Conservation (phyloP, 2,329 filamentous ascomycete species). For the Diatrype stigma region DNA sequence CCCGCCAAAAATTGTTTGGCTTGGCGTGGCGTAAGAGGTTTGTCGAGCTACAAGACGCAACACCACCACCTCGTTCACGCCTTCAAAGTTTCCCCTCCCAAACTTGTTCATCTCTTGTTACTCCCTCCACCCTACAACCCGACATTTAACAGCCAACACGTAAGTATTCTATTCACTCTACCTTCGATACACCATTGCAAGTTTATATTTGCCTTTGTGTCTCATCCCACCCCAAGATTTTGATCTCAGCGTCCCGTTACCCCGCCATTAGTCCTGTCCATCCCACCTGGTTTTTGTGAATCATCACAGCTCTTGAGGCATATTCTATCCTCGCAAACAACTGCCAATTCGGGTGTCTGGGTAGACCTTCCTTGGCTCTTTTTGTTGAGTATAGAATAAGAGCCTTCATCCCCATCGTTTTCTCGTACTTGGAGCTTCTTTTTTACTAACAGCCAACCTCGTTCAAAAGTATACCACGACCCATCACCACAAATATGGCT, state of each 20-base stretch:
- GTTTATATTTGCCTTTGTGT: no score
- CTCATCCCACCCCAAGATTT: neutral
- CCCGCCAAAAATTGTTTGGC: neutral
- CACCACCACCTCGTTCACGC: conserved; percentile 10
- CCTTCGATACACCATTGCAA: no score
- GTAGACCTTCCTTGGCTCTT: neutral
- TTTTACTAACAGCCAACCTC: conserved; percentile 2
- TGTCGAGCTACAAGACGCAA: conserved; percentile 1
- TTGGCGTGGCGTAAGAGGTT: neutral
- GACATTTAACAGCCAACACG: neutral
- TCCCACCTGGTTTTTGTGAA: neutral
- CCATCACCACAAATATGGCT: conserved; percentile 62
- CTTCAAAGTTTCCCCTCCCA: conserved; percentile 1
- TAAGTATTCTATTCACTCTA: conserved; percentile 1
- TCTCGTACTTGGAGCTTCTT: conserved; percentile 2
- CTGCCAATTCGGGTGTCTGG: conserved; percentile 3
- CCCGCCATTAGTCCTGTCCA: neutral
- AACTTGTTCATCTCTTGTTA: no score
- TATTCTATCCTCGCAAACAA: conserved; percentile 8
- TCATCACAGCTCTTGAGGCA: conserved; percentile 13
- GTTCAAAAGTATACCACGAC: neutral
- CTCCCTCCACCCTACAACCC: no score
- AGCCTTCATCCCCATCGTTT: neutral
- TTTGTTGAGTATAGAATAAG: neutral
- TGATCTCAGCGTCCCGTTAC: neutral